Conservation (phyloP, 768 basidiomycete genomes). For the Suillus ampliporus region DNA sequence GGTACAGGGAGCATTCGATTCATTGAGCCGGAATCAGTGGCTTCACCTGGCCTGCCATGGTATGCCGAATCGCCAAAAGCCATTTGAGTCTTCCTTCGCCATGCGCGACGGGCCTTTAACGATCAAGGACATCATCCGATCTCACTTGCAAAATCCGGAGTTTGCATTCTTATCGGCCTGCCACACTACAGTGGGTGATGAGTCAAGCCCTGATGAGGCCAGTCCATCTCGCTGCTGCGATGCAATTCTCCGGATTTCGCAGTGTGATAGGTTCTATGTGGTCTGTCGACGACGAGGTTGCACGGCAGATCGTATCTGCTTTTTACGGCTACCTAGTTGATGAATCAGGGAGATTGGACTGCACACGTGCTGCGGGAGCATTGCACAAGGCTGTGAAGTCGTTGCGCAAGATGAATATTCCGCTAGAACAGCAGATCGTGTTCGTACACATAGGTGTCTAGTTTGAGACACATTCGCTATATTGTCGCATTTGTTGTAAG, state of each 20-base stretch:
- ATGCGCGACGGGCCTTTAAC: neutral
- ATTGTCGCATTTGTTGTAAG: too few species aligned
- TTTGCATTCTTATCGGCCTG: constrained; percentile 26
- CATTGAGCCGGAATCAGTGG: constrained; percentile 16
- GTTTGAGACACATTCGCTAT: too few species aligned
- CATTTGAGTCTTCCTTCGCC: constrained; percentile 15
- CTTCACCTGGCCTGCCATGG: constrained; percentile 28
- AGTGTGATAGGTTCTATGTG: constrained; percentile 30
- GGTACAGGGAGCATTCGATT: too few species aligned
- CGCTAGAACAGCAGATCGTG: too few species aligned
- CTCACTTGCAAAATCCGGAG: neutral
- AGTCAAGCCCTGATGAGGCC: constrained; percentile 20
- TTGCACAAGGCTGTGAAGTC: too few species aligned
- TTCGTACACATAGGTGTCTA: too few species aligned
- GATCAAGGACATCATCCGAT: constrained; percentile 9
- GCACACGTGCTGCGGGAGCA: too few species aligned
- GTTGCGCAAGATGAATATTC: too few species aligned
- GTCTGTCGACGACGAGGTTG: constrained; percentile 14
- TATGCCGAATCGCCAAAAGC: constrained; percentile 3
- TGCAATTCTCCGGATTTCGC: constrained; percentile 26
- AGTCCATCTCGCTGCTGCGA: constrained; percentile 28
- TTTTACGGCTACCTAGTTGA: neutral
- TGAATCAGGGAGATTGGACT: neutral
- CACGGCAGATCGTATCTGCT: neutral
- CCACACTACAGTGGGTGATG: constrained; percentile 28